These are phyloP conservation scores for Leishmania major DNA, from an alignment of 208 protist genomes.

Conservation along the genomic window DNA sequence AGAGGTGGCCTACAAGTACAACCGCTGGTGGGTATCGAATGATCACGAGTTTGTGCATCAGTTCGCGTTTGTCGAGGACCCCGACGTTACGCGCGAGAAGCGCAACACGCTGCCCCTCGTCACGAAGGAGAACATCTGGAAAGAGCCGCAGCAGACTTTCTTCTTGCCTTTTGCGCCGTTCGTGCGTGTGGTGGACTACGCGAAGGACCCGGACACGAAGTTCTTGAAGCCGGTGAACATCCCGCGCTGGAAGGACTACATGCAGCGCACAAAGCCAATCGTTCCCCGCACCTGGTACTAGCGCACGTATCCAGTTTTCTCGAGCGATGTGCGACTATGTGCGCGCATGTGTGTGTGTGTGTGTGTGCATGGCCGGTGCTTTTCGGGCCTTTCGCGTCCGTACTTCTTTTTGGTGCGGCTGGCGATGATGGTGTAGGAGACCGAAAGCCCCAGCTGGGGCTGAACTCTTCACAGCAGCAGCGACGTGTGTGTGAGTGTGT, in stretches of 20 bases:
- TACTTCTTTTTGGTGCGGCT: not conserved
- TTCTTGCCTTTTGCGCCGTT: constrained; percentile 90
- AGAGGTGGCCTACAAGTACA: constrained; percentile 88
- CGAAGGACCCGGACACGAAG: constrained; percentile 87
- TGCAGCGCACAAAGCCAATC: constrained; percentile 89
- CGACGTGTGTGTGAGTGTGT: not conserved
- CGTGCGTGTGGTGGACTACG: constrained; percentile 87
- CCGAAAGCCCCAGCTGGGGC: not conserved
- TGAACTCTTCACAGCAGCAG: not conserved
- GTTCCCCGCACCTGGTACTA: constrained; percentile 91
- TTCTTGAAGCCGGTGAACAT: constrained; percentile 87
- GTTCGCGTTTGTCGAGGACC: constrained; percentile 87
- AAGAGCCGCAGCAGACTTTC: constrained; percentile 82
- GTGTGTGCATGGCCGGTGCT: not conserved
- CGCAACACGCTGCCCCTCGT: constrained; percentile 67
- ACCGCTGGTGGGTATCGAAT: constrained; percentile 90
- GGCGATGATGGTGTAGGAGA: not conserved
- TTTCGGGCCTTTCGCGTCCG: constrained; percentile 2
- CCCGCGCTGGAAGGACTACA: constrained; percentile 92
- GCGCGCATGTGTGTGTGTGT: not conserved
- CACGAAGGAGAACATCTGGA: constrained; percentile 88
- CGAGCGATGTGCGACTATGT: not conserved
- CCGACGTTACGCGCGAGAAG: constrained; percentile 66
- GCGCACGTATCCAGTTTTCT: not conserved
- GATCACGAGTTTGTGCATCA: constrained; percentile 92